phyloP scores from a whole-genome alignment of 345 rosid genomes.

The Lumnitzera racemosa region DNA sequence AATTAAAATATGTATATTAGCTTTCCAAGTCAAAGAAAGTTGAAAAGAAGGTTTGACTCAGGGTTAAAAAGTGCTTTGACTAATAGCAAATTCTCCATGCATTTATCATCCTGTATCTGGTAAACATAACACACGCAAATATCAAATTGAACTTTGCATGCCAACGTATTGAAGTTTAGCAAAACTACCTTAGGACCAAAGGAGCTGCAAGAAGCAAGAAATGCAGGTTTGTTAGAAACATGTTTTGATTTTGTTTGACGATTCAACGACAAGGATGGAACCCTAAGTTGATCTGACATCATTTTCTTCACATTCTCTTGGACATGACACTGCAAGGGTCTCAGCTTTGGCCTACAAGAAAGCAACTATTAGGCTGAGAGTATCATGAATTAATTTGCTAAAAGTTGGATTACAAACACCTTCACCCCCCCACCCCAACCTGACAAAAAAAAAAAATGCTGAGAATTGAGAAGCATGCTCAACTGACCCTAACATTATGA shows the following conservation, averaged over 20 bases:
- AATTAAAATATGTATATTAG: too few relatives aligned
- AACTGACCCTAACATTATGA: conserved; percentile 66
- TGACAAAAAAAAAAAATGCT: too few relatives aligned
- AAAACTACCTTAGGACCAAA: conserved; percentile 71
- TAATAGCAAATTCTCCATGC: too few relatives aligned
- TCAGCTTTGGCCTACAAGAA: conserved; percentile 56
- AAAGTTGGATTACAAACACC: too few relatives aligned
- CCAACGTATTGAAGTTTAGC: background rate
- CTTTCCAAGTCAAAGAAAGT: too few relatives aligned
- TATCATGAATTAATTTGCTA: background rate
- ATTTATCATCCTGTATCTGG: too few relatives aligned
- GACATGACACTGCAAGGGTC: conserved; percentile 50
- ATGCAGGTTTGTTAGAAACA: conserved; percentile 35
- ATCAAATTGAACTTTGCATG: too few relatives aligned
- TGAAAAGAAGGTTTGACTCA: too few relatives aligned
- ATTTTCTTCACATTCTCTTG: conserved; percentile 71
- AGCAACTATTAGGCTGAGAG: background rate
- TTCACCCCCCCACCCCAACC: too few relatives aligned
- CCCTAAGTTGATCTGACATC: conserved; percentile 64
- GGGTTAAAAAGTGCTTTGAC: too few relatives aligned
- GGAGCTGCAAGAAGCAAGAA: conserved; percentile 73
- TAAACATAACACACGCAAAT: too few relatives aligned
- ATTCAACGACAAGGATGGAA: conserved; percentile 29
- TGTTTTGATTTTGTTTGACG: conserved; percentile 17
- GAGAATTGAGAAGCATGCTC: background rate